Base-by-base conservation (phyloP, 2,329 filamentous ascomycete genomes). In the Didymella exigua region DNA sequence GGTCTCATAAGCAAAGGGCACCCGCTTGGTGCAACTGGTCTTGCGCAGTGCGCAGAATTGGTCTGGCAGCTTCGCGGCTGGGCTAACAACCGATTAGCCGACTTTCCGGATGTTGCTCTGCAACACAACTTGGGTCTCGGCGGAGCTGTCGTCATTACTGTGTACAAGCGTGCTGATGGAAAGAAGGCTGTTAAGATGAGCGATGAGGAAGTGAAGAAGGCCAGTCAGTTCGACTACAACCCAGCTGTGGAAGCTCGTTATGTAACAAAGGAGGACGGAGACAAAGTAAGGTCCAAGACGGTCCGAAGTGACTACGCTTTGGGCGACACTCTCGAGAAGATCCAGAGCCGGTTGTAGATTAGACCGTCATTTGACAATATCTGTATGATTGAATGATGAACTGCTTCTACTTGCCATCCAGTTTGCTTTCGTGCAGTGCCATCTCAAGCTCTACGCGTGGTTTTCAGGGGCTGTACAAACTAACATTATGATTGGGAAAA, bases 1-100 rank as follows among this genome's bases (percentile, higher is more conserved):
- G 93, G 93, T 0, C 84, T 97, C 43, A 97, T 97, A 69, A 93
- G 89, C 61, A 98, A 97, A 79, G 93, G 93, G 16, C 93, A 97
- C 75, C 93, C 93, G 0, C 86, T 98, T 3, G 93, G 93, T 18
- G 93, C 93, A 0, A 96, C 91, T 0, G 93, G 93, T 16, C 83
- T 98, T 45, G 93, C 93, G 10, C 93, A 98, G 78, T 96, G 92
- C 71, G 91, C 93, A 11, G 93, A 98, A 78, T 79, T 98, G 24
- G 90, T 93, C 26, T 98, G 93, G 93, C 93, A 97, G 71, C 81
- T 98, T 60, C 85, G 93, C 60, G 93, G 93, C 16, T 97, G 93
- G 93, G 93, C 93, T 21, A 96, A 95, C 77, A 97, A 96, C 79
- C 83, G 93, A 33, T 78, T 87, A 13, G 83, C 88, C 0, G 79